Base-by-base conservation (phyloP, 169 alveolate genomes). In the Babesia bovis region DNA sequence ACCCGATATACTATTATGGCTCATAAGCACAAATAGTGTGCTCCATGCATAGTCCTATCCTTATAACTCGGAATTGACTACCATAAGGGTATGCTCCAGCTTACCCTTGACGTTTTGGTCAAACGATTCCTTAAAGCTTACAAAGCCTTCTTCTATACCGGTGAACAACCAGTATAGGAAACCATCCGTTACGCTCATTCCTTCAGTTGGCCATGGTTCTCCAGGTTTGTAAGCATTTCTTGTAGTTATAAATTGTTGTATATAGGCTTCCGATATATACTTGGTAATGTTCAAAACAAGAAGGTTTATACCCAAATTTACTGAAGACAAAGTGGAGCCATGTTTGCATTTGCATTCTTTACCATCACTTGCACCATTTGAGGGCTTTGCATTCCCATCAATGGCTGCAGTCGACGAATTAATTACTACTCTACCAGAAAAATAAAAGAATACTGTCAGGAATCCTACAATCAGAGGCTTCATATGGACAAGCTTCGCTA, bases 171-270 rank as follows among this genome's bases (percentile, higher is more conserved):
- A 63, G 60, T 63, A 63, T 1, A 9, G 17, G 50, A 49, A 25
- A 4, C 61, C 73, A 4, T 32, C 15, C 36, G 17, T 15, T 21
- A 9, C 17, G 28, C 41, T n/a, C 73, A 63, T 63, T 1, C 73
- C 73, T 1, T 63, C 60, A 12, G 73, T 63, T 23, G 73, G 73
- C 73, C 73, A 63, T 50, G 58, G 61, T 25, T 45, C 51, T 3
- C 73, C 60, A 12, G 5, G 4, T 17, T 40, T 36, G 60, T 2
- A 40, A 25, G 6, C 21, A 4, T 17, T n/a, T 60, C 60, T 63
- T 6, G 50, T 2, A 4, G 6, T 21, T 3, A 52, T 23, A 50
- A 42, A 63, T 10, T 63, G 44, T 28, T 63, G 50, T 7, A 63
- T 63, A 13, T 63, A 63, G 3, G 60, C 73, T 30, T 63, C 73